Base-by-base conservation (phyloP, 1,284 basidiomycete species). In the Trichosporon sp. region DNA sequence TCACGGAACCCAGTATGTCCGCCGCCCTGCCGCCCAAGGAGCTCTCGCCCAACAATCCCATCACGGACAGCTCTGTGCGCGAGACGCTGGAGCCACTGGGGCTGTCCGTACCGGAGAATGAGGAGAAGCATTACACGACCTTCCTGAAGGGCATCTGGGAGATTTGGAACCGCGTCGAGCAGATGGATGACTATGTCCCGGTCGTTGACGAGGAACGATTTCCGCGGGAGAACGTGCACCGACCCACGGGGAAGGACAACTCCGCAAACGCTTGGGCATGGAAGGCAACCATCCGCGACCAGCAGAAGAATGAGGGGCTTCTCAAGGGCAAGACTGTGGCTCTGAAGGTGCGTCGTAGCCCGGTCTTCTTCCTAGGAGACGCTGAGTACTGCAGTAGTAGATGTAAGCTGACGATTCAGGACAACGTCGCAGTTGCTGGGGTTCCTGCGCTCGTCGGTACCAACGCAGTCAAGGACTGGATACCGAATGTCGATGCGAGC, bases 401-500 rank as follows among this genome's bases (percentile, higher is more conserved):
- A 19, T 10, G 43, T 11, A 26, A 54, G 51, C 51, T 68, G 40
- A 37, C 31, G 3, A 26, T 26, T 16, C 67, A 76, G 76, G 77
- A 78, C 68, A 80, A 78, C 6, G 72, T 80, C 16, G 71, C 73
- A 5, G 66, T 80, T 35, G 76, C 76, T 11, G 78, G 74, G 1
- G 79, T 80, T 2, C 79, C 79, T 0, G 72, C 76, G 6, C 71
- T 79, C 12, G 74, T 80, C 14, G 79, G 79, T 4, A 80, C 79
- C 2, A 71, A 79, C 70, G 75, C 74, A 10, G 73, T 80, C 66
- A 37, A 43, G n/a, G 75, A 76, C 65, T 78, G 77, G 77, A 64
- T 35, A 2, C 77, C 77, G 12, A 70, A 80, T 46, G 80, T 81
- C 37, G 86, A 87, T 74, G 86, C 86, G 8, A 87, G 85, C 0